phyloP scores from a whole-genome alignment of 768 basidiomycete genomes.

The Suillus subalutaceus region DNA sequence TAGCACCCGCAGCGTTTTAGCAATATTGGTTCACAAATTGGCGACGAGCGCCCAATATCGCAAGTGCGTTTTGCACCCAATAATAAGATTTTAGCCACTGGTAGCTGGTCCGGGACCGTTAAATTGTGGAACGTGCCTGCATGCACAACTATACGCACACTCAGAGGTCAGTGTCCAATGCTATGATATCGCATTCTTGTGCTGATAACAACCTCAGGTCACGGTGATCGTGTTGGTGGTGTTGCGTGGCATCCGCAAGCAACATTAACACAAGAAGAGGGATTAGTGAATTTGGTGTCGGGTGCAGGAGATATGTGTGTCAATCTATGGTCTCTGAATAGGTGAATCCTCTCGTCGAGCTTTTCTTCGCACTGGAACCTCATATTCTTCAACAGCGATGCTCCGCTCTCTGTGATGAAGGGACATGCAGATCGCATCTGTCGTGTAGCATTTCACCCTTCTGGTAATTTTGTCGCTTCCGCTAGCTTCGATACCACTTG shows the following conservation, averaged over 20 bases:
- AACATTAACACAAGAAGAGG: constrained; percentile 66
- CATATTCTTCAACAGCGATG: constrained; percentile 56
- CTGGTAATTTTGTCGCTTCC: constrained; percentile 90
- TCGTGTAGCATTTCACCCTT: constrained; percentile 95
- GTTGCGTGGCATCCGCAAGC: constrained; percentile 98
- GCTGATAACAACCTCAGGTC: constrained; percentile 51
- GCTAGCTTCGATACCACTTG: constrained; percentile 98
- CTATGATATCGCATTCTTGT: not conserved
- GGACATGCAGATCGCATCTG: constrained; percentile 93
- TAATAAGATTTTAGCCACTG: constrained; percentile 84
- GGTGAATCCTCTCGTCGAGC: constrained; percentile 44
- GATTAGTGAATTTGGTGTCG: constrained; percentile 82
- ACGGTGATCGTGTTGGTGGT: constrained; percentile 90
- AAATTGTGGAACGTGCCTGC: constrained; percentile 96
- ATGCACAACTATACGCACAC: constrained; percentile 75
- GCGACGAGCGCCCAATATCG: constrained; percentile 92
- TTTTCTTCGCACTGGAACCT: not conserved
- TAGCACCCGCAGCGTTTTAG: constrained; percentile 67
- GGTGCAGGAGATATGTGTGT: constrained; percentile 88
- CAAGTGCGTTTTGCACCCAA: constrained; percentile 95
- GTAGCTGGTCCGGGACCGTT: constrained; percentile 94
- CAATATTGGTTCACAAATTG: constrained; percentile 97
- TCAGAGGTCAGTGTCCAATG: constrained; percentile 59
- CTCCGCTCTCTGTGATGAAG: constrained; percentile 81
- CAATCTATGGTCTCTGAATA: constrained; percentile 86